Conservation (phyloP, 163 green algal species). For the Chlorella variabilis region DNA sequence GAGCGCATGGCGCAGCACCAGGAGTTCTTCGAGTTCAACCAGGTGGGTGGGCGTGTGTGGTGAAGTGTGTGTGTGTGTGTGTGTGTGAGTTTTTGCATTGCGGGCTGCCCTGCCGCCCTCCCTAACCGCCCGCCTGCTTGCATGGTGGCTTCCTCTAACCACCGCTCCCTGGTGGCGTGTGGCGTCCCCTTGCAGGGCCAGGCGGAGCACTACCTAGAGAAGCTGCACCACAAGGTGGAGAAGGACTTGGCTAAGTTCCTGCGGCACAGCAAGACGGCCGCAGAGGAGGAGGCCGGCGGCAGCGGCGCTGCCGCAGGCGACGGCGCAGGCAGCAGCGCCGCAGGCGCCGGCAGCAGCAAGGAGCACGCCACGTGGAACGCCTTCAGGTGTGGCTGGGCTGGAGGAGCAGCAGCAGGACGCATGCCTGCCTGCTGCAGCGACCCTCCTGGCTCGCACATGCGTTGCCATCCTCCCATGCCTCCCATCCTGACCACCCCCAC, state of each 20-base stretch:
- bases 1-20: slow-evolving; percentile 52
- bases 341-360: background rate
- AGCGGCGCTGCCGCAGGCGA: background rate
- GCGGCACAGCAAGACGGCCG: slow-evolving; percentile 16
- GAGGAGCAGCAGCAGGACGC: too few relatives aligned
- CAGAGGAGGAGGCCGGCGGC: background rate
- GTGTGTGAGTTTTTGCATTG: background rate
- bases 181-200: slow-evolving; percentile 75
- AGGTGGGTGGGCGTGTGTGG: slow-evolving; percentile 47
- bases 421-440: too few relatives aligned
- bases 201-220: slow-evolving; percentile 83
- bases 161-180: too few relatives aligned
- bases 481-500: too few relatives aligned
- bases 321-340: background rate
- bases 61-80: background rate
- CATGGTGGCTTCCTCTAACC: too few relatives aligned
- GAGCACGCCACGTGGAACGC: background rate
- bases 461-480: too few relatives aligned
- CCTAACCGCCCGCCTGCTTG: too few relatives aligned
- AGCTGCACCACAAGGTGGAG: slow-evolving; percentile 83
- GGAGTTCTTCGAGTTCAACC: slow-evolving; percentile 95
- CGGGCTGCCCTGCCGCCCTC: too few relatives aligned
- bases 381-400: background rate
- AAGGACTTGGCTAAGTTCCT: slow-evolving; percentile 60
- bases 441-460: too few relatives aligned